Base-by-base conservation (phyloP, 495 filamentous ascomycete genomes). In the Parathielavia hyrcaniae region DNA sequence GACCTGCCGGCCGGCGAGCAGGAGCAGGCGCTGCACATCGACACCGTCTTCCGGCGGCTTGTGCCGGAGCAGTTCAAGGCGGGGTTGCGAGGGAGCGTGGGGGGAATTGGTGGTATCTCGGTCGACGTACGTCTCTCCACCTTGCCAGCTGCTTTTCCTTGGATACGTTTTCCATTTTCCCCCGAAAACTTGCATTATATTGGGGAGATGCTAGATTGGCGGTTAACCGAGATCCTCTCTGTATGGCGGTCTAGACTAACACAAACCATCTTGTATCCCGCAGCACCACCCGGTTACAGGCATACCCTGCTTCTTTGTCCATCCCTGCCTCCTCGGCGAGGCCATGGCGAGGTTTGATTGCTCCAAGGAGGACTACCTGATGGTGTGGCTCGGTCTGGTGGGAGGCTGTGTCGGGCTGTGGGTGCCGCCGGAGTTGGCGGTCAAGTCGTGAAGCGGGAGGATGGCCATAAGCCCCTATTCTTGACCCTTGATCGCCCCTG, bases 271-370 rank as follows among this genome's bases (percentile, higher is more conserved):
- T 67, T 46, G 2, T 46, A 2, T 41, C 23, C 59, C 63, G 64
- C 67, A 91, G 89, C 83, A 91, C 73, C 88, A 93, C 78, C 90
- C 90, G 47, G 71, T 84, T 44, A 86, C 83, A 56, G 86, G 83
- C 55, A 65, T 84, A 48, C 89, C 89, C 47, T 77, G 81, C 49
- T 91, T 87, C 66, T 93, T 90, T 73, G 75, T 93, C 63, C 90
- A 95, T 72, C 90, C 90, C 22, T 95, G 90, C 76, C 81, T 87
- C 67, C 86, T 89, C n/a, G 85, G 84, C 55, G 86, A 90, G 60
- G 86, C 86, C 49, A 86, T 95, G 82, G 75, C 71, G 38, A 69
- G 64, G 19, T 77, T 80, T 61, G 69, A 77, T 50, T 77, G 81
- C 60, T 74, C 75, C 41, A 79, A 82, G 35, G 75, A 82, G 65